Evolutionary conservation across 1,284 basidiomycete species (phyloP).

Genomic region (Rugosomyces carneus): DNA sequence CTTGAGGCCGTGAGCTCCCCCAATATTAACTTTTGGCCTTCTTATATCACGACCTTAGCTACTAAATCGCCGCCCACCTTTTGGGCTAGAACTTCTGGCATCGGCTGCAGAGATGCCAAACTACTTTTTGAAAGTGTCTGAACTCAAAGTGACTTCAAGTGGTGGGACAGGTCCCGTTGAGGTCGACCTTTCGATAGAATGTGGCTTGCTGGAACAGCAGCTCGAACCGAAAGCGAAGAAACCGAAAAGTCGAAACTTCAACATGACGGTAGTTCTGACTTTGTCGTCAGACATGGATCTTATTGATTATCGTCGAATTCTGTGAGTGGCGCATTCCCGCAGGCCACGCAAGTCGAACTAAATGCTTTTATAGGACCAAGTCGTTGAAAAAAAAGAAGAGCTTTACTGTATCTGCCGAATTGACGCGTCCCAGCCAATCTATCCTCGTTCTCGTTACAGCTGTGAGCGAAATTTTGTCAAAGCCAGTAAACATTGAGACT

Average conservation of each 20-base stretch:
- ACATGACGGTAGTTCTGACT: constrained; percentile 66
- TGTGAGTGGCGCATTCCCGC: constrained; percentile 37
- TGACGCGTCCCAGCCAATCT: constrained; percentile 72
- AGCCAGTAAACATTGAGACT: not conserved
- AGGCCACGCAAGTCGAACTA: not conserved
- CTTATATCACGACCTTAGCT: constrained; percentile 38
- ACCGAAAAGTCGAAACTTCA: constrained; percentile 35
- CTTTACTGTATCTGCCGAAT: constrained; percentile 49
- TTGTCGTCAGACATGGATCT: constrained; percentile 66
- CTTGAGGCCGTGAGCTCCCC: constrained; percentile 52
- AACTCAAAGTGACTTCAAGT: constrained; percentile 35
- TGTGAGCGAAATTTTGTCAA: constrained; percentile 31
- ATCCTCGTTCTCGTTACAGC: constrained; percentile 58
- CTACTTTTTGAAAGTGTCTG: constrained; percentile 48
- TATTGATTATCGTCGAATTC: constrained; percentile 71
- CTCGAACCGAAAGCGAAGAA: constrained; percentile 35
- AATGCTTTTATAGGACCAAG: constrained; percentile 50
- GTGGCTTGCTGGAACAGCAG: constrained; percentile 34
- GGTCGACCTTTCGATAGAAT: constrained; percentile 55
- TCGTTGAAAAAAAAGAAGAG: constrained; percentile 48
- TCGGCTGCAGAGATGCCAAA: constrained; percentile 58
- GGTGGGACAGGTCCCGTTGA: constrained; percentile 49
- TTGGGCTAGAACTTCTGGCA: constrained; percentile 61
- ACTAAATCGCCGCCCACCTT: constrained; percentile 67
- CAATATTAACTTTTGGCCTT: not conserved